Evolutionary conservation across 306 rosid genomes (phyloP).

Genomic region (Rosa chinensis): DNA sequence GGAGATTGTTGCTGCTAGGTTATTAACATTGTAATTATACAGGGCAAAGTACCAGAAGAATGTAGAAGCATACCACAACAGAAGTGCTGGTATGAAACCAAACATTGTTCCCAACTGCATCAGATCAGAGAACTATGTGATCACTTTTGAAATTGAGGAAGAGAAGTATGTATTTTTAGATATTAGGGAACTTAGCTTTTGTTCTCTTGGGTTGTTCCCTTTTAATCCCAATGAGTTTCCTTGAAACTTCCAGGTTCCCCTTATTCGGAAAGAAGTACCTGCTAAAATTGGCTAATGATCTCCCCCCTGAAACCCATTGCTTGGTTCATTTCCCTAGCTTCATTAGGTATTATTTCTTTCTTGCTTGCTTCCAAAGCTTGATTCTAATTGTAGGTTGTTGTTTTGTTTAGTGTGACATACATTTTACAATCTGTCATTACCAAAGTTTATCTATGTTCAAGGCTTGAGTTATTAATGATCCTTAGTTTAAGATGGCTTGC

Average conservation of each 20-base stretch:
- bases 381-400: slow-evolving; percentile 18
- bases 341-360: slow-evolving; percentile 62
- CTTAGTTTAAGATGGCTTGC: background rate
- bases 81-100: slow-evolving; percentile 82
- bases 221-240: slow-evolving; percentile 22
- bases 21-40: slow-evolving; percentile 12
- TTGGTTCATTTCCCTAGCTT: slow-evolving; percentile 97
- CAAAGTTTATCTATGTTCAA: slow-evolving; percentile 11
- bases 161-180: slow-evolving; percentile 63
- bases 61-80: slow-evolving; percentile 96
- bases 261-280: slow-evolving; percentile 94
- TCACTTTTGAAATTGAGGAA: slow-evolving; percentile 95
- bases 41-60: slow-evolving; percentile 99
- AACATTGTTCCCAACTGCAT: slow-evolving; percentile 98
- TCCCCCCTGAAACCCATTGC: slow-evolving; percentile 78
- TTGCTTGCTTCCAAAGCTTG: slow-evolving; percentile 27
- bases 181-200: slow-evolving; percentile 1
- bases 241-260: slow-evolving; percentile 69
- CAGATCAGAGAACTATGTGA: slow-evolving; percentile 93
- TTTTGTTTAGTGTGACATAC: slow-evolving; percentile 13
- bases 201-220: slow-evolving; percentile 6
- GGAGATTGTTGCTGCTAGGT: slow-evolving; percentile 1
- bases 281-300: slow-evolving; percentile 77
- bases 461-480: background rate
- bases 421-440: slow-evolving; percentile 19